Conservation (phyloP, 768 basidiomycete species). For the Kwoniella pini region DNA sequence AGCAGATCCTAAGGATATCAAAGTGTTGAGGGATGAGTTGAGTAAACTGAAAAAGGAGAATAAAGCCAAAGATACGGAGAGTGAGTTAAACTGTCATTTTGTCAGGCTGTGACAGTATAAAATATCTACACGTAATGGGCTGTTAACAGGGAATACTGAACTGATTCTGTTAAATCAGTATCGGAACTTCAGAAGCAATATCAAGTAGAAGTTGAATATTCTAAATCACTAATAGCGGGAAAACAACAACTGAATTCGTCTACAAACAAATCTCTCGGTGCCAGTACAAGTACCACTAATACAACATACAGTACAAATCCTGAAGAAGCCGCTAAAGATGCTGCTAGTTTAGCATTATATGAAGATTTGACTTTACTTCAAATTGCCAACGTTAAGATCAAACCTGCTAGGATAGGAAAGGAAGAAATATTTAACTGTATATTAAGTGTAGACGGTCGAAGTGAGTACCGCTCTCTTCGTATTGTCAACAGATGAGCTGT, state of each 20-base stretch:
- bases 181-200: constrained; percentile 39
- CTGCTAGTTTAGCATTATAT: constrained; percentile 70
- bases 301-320: constrained; percentile 16
- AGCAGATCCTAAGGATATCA: constrained; percentile 45
- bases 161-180: constrained; percentile 14
- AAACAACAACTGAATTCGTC: background rate
- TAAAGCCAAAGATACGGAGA: constrained; percentile 38
- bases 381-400: constrained; percentile 65
- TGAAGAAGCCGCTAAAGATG: constrained; percentile 60
- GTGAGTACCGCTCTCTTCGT: constrained; percentile 24
- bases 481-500: background rate
- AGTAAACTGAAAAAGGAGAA: constrained; percentile 23
- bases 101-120: too few species aligned
- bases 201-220: constrained; percentile 46
- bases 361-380: constrained; percentile 83
- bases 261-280: background rate
- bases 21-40: constrained; percentile 37
- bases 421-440: constrained; percentile 69
- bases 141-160: background rate
- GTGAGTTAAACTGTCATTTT: constrained; percentile 27
- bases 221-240: constrained; percentile 26
- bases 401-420: constrained; percentile 59
- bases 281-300: background rate
- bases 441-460: constrained; percentile 35
- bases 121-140: too few species aligned